Evolutionary conservation across 2,329 filamentous ascomycete species (phyloP).

Genomic region (Fusarium chaquense): DNA sequence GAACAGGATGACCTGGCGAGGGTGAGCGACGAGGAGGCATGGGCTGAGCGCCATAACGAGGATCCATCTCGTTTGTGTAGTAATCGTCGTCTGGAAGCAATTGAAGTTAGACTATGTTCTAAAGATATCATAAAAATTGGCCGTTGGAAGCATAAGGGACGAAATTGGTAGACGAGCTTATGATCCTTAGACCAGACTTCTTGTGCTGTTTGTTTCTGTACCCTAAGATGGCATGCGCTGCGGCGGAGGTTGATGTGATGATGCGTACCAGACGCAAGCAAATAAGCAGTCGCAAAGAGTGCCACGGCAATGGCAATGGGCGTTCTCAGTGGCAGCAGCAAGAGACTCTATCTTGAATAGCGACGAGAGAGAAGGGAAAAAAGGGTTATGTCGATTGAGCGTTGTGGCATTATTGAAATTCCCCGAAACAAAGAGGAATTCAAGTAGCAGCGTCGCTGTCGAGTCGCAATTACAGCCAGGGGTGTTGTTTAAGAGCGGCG

Average conservation of each 20-base stretch:
- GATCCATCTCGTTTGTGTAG: slow-evolving; percentile 70
- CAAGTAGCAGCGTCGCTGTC: slow-evolving; percentile 4
- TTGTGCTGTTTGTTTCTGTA: not conserved
- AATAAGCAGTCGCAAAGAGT: slow-evolving; percentile 20
- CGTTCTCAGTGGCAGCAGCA: slow-evolving; percentile 28
- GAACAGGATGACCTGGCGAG: slow-evolving; percentile 80
- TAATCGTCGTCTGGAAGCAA: slow-evolving; percentile 66
- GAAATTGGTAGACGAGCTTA: too few relatives aligned
- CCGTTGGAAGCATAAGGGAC: too few relatives aligned
- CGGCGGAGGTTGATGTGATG: slow-evolving; percentile 4
- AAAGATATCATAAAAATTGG: too few relatives aligned
- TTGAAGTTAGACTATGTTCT: slow-evolving; percentile 38
- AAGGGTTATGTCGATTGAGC: too few relatives aligned
- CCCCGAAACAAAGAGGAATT: slow-evolving; percentile 4
- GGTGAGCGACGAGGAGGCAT: slow-evolving; percentile 66
- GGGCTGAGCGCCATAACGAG: slow-evolving; percentile 38
- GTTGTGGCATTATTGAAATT: not conserved
- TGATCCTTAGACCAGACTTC: too few relatives aligned
- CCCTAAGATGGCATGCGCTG: slow-evolving; percentile 15
- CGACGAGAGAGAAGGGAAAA: not conserved
- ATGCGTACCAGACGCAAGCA: slow-evolving; percentile 9
- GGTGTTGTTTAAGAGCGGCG: slow-evolving; percentile 38
- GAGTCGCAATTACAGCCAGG: slow-evolving; percentile 37
- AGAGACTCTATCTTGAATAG: slow-evolving; percentile 12
- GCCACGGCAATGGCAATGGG: slow-evolving; percentile 27